These are phyloP conservation scores for Serpula lacrymans DNA, from an alignment of 768 basidiomycete species.

Conservation along the genomic window DNA sequence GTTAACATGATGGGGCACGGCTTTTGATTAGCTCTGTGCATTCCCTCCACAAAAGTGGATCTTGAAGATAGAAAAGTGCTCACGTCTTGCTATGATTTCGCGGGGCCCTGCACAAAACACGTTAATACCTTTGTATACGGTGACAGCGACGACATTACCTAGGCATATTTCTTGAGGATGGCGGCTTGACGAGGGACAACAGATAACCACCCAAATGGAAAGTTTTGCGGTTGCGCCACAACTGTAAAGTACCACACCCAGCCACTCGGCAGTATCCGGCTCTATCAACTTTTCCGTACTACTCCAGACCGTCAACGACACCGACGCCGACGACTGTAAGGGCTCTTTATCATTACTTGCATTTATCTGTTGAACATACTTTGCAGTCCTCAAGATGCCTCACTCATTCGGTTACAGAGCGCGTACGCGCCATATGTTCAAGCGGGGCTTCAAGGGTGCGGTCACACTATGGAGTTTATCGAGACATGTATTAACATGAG, in stretches of 20 bases:
- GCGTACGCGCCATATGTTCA: conserved; percentile 99
- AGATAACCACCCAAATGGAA: conserved; percentile 35
- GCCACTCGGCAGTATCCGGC: conserved; percentile 65
- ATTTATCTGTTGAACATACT: conserved; percentile 10
- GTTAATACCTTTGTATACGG: conserved; percentile 30
- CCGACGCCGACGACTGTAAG: conserved; percentile 50
- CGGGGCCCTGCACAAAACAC: conserved; percentile 60
- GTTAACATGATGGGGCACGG: conserved; percentile 63
- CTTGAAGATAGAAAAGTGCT: conserved; percentile 57
- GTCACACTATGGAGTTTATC: conserved; percentile 10
- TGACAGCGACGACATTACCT: conserved; percentile 51
- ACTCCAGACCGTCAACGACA: conserved; percentile 46
- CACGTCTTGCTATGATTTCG: conserved; percentile 94
- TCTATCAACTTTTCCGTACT: conserved; percentile 23
- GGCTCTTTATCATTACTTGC: conserved; percentile 17
- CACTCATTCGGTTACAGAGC: conserved; percentile 99
- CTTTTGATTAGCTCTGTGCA: conserved; percentile 58
- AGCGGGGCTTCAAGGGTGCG: conserved; percentile 95
- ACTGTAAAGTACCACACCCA: conserved; percentile 61
- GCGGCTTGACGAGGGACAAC: conserved; percentile 22
- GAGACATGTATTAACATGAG: conserved; percentile 5
- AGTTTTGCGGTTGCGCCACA: conserved; percentile 40
- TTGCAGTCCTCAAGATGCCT: conserved; percentile 81
- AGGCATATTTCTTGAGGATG: conserved; percentile 76
- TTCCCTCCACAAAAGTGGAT: conserved; percentile 70